These are phyloP conservation scores for Groenewaldozyma tartarivorans DNA, from an alignment of 805 yeast genomes.

Conservation along the genomic window DNA sequence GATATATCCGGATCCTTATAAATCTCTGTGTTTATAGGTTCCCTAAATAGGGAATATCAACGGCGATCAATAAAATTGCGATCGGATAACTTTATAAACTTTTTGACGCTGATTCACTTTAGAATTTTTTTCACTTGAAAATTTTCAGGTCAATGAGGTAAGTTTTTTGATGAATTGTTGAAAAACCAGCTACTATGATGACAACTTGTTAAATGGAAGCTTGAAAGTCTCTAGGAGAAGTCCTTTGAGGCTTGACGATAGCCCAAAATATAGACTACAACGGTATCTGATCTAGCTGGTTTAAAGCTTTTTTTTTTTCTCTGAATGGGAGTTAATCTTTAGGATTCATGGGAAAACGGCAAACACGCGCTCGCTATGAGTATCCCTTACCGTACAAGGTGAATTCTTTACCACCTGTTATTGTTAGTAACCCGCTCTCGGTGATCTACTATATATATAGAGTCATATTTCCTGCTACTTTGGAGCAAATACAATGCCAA, in stretches of 20 bases:
- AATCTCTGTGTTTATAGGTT: no score
- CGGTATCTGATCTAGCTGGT: slow-evolving; percentile 65
- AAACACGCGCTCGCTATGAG: slow-evolving; percentile 26
- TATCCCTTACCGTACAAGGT: slow-evolving; percentile 6
- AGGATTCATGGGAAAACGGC: slow-evolving; percentile 16
- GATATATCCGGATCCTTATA: no score
- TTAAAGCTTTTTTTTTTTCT: slow-evolving; percentile 9
- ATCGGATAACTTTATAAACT: no score
- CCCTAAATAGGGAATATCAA: no score
- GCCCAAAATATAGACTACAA: slow-evolving; percentile 70
- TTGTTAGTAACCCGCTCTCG: slow-evolving; percentile 62
- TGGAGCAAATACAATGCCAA: slow-evolving; percentile 13
- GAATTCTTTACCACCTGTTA: slow-evolving; percentile 50
- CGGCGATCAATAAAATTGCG: no score
- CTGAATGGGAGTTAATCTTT: background rate
- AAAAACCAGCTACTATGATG: no score
- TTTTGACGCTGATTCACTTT: no score
- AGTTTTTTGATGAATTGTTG: no score
- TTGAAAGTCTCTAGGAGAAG: background rate
- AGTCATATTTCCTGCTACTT: slow-evolving; percentile 14
- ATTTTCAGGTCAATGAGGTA: no score
- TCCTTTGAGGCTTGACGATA: background rate
- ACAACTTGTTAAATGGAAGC: background rate
- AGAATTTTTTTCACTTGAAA: no score
- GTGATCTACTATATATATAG: slow-evolving; percentile 39